A percentile compares a stretch with the other conserved stretches of the same genome.
Conservation (phyloP, 1,139 yeast genomes). For the Scheffersomyces illinoinensis region DNA sequence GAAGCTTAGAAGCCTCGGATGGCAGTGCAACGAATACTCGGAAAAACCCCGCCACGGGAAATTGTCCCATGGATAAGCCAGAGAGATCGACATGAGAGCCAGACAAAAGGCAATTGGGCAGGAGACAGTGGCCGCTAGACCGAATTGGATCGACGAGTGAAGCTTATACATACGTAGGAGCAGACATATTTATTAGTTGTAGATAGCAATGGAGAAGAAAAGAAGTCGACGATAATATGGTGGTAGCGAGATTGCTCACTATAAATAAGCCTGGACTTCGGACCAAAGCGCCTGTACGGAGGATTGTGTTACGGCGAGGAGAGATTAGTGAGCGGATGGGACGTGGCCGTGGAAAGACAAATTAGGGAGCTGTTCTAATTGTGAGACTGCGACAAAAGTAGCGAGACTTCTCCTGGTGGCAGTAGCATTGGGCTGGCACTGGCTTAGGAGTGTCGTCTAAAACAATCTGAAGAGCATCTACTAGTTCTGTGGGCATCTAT, state of each 20-base stretch:
- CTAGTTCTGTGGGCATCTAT: too few relatives aligned
- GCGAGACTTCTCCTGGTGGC: neutral
- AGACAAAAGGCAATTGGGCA: neutral
- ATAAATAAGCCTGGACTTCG: neutral
- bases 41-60: neutral
- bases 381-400: neutral
- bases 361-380: neutral
- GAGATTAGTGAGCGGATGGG: neutral
- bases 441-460: too few relatives aligned
- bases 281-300: neutral
- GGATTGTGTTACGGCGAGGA: neutral
- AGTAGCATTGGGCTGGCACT: too few relatives aligned
- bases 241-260: neutral
- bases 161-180: slow-evolving; percentile 44
- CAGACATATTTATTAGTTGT: slow-evolving; percentile 28
- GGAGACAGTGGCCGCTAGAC: neutral
- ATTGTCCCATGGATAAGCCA: neutral
- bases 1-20: neutral
- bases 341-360: neutral
- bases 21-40: neutral
- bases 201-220: slow-evolving; percentile 4
- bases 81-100: neutral
- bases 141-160: neutral
- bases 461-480: too few relatives aligned
- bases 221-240: slow-evolving; percentile 1